phyloP scores from a whole-genome alignment of 2,329 filamentous ascomycete genomes.

The Tolypocladium tundrense region DNA sequence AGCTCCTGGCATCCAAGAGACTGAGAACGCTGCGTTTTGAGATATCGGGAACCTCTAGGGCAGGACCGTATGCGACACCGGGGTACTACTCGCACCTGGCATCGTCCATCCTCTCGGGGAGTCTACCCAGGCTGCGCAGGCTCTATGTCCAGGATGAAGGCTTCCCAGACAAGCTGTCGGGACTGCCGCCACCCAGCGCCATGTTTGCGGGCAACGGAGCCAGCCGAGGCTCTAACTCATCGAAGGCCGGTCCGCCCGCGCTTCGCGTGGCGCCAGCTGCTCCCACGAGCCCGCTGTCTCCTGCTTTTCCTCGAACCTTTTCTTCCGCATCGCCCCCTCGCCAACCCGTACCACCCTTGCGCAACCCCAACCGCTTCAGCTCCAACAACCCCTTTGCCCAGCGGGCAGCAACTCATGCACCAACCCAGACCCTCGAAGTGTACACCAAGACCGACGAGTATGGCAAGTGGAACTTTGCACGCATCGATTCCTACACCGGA shows the following conservation, averaged over 20 bases:
- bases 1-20: conserved; percentile 56
- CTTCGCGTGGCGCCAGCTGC: conserved; percentile 9
- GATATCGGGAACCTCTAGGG: conserved; percentile 51
- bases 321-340: conserved; percentile 11
- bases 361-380: conserved; percentile 35
- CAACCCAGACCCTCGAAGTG: conserved; percentile 47
- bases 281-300: conserved; percentile 11
- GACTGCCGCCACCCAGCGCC: conserved; percentile 53
- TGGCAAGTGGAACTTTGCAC: conserved; percentile 48
- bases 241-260: conserved; percentile 7
- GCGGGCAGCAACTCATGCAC: conserved; percentile 17
- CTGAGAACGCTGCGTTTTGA: conserved; percentile 73
- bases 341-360: conserved; percentile 14
- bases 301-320: background rate
- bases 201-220: conserved; percentile 18
- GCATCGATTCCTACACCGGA: conserved; percentile 27
- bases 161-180: conserved; percentile 71
- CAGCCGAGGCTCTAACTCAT: conserved; percentile 22
- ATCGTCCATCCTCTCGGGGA: conserved; percentile 66
- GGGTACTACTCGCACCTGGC: conserved; percentile 81
- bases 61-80: conserved; percentile 47
- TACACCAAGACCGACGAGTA: conserved; percentile 51
- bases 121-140: conserved; percentile 61
- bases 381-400: conserved; percentile 50
- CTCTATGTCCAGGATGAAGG: conserved; percentile 79